A percentile compares a stretch with the other conserved stretches of the same genome.
Conservation (phyloP, 2,329 filamentous ascomycete genomes). For the Beauveria sp. region DNA sequence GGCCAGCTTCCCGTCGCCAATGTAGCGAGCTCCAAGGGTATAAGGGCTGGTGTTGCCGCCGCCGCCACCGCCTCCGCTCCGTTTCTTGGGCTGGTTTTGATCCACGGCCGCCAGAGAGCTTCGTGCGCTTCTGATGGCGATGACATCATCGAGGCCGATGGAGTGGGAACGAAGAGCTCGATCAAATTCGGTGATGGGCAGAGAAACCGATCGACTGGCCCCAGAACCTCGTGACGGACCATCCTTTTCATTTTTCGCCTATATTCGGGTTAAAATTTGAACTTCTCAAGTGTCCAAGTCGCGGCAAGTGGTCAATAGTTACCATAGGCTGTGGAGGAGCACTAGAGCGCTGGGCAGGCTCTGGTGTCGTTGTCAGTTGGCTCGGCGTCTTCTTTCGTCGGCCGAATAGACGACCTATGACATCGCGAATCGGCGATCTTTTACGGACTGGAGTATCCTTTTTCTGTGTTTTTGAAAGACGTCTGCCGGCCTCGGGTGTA, state of each 20-base stretch:
- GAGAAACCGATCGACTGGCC: conserved; percentile 46
- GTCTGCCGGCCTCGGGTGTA: conserved; percentile 32
- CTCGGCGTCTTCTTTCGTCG: conserved; percentile 43
- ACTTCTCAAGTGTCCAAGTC: neutral
- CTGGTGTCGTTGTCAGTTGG: conserved; percentile 9
- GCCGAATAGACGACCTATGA: conserved; percentile 51
- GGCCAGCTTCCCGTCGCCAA: conserved; percentile 34
- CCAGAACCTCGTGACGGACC: neutral
- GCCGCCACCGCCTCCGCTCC: neutral
- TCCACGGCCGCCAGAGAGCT: conserved; percentile 43
- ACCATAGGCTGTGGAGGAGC: neutral
- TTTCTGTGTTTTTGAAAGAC: conserved; percentile 19
- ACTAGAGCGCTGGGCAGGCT: conserved; percentile 1
- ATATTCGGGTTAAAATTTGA: neutral
- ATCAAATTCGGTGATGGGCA: conserved; percentile 54
- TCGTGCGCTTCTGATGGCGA: conserved; percentile 44
- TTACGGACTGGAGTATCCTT: conserved; percentile 38
- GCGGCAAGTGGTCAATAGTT: conserved; percentile 12
- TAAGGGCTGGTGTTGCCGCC: conserved; percentile 15
- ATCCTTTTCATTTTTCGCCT: neutral
- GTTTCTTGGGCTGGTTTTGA: conserved; percentile 27
- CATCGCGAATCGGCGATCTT: conserved; percentile 49
- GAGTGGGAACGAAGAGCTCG: conserved; percentile 55
- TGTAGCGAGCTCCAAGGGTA: conserved; percentile 14
- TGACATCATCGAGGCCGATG: conserved; percentile 46